phyloP scores from a whole-genome alignment of 176 grass and related monocot genomes.

The Chloris gayana region DNA sequence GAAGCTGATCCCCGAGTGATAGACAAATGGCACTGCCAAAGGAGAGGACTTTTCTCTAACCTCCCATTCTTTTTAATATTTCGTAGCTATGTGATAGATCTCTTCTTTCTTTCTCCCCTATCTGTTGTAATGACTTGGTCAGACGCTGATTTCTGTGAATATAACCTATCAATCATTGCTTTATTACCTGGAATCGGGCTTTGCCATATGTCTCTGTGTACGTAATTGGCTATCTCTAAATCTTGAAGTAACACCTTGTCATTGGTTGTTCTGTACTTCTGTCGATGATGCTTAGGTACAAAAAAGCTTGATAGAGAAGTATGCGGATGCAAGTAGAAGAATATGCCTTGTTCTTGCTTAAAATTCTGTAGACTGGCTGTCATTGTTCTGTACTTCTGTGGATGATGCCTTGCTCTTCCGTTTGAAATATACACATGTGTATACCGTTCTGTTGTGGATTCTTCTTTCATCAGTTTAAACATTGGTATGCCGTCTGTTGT shows the following conservation, averaged over 20 bases:
- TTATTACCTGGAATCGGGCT: constrained; percentile 12
- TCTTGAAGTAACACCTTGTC: constrained; percentile 40
- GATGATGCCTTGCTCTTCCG: too few relatives aligned
- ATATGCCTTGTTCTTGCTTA: constrained; percentile 41
- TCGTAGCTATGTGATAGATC: constrained; percentile 50
- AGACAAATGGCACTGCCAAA: constrained; percentile 27
- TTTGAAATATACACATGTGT: constrained; percentile 36
- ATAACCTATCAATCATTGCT: constrained; percentile 64
- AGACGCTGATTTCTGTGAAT: constrained; percentile 71
- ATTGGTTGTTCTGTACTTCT: constrained; percentile 20
- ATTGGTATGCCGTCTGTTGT: constrained; percentile 27
- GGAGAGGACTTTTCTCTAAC: constrained; percentile 47
- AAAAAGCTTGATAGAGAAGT: constrained; percentile 30
- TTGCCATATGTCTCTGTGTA: constrained; percentile 35
- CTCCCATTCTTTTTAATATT: constrained; percentile 60
- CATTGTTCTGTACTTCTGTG: too few relatives aligned
- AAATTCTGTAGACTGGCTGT: background rate
- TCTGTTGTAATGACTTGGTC: constrained; percentile 48
- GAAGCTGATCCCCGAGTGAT: constrained; percentile 30
- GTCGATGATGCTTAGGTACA: constrained; percentile 26
- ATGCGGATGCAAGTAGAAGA: constrained; percentile 37
- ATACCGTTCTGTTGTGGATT: constrained; percentile 23
- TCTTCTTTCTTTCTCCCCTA: background rate
- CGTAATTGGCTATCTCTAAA: constrained; percentile 19
- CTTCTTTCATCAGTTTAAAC: constrained; percentile 23